phyloP scores from a whole-genome alignment of 768 basidiomycete genomes.

The Floccularia luteovirens region DNA sequence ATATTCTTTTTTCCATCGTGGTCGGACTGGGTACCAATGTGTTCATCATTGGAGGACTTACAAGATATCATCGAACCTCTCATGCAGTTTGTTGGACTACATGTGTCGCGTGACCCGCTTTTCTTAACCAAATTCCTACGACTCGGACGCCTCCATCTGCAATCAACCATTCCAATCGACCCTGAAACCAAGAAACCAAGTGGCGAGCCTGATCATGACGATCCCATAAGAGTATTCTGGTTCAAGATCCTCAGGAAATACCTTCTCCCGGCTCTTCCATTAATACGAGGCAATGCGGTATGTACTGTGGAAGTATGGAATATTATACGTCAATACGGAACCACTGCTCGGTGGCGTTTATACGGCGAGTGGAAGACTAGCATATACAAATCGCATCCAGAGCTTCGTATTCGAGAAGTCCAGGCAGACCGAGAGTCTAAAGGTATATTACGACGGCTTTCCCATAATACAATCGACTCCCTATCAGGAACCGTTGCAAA shows the following conservation, averaged over 20 bases:
- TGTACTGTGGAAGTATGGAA: conserved; percentile 92
- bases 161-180: conserved; percentile 45
- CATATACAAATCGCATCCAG: conserved; percentile 68
- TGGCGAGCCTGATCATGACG: conserved; percentile 44
- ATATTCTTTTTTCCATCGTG: conserved; percentile 91
- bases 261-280: conserved; percentile 80
- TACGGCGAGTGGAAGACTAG: conserved; percentile 93
- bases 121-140: conserved; percentile 78
- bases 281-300: conserved; percentile 80
- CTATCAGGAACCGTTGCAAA: conserved; percentile 88
- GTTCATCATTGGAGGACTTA: conserved; percentile 59
- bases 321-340: conserved; percentile 73
- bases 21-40: conserved; percentile 62
- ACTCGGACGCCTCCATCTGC: conserved; percentile 62
- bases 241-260: conserved; percentile 70
- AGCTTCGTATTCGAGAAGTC: conserved; percentile 70
- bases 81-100: conserved; percentile 72
- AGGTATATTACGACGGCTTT: conserved; percentile 80
- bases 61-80: conserved; percentile 72
- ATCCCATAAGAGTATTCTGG: conserved; percentile 79
- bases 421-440: conserved; percentile 88
- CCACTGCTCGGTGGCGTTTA: conserved; percentile 76
- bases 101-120: conserved; percentile 70
- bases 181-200: conserved; percentile 52
- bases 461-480: conserved; percentile 75